Base-by-base conservation (phyloP, 2,329 filamentous ascomycete species). In the Diaporthe humulicola region DNA sequence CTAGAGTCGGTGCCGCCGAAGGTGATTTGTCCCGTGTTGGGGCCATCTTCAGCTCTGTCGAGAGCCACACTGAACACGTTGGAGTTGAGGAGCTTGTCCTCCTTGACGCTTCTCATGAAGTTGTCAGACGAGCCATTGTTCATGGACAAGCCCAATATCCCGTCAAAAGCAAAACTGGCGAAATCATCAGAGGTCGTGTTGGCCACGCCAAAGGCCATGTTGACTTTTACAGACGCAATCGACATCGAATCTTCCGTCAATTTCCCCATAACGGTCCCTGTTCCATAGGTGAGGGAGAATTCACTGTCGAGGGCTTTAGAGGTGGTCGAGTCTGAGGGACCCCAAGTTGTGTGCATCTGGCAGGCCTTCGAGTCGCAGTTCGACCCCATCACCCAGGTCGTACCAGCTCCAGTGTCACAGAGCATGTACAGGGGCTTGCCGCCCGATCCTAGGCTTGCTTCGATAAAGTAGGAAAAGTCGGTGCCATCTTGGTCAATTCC, bases 351-450 rank as follows among this genome's bases (percentile, higher is more conserved):
- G 82, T 98, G 95, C 78, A 87, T 86, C 40, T 84, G 81, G 82
- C 95, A 98, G 6, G 94, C 90, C 33, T 87, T 83, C 4, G 90
- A 91, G 22, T 82, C 87, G 85, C 95, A 98, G 72, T 88, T 85
- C 22, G 90, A 86, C 40, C 92, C 90, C 90, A 97, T 97, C 28
- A 98, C 90, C 95, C 95, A 98, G 17, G 93, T 95, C 74, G 94
- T 95, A 30, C 90, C 90, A 52, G 91, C 91, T 36, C 92, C 92
- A 10, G 91, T 92, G 80, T 93, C 92, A 74, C 93, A 84, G 36
- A 93, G 86, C 88, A 93, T 89, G 78, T 89, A 90, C 77, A 93
- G 78, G 2, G 86, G 81, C 77, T 88, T 90, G 56, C 83, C 82
- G 19, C 85, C 82, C 4, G 91, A 90, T 19, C 92, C 92, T 22